Conservation (phyloP, 2,329 filamentous ascomycete species). For the Ceratocystis cubensis region DNA sequence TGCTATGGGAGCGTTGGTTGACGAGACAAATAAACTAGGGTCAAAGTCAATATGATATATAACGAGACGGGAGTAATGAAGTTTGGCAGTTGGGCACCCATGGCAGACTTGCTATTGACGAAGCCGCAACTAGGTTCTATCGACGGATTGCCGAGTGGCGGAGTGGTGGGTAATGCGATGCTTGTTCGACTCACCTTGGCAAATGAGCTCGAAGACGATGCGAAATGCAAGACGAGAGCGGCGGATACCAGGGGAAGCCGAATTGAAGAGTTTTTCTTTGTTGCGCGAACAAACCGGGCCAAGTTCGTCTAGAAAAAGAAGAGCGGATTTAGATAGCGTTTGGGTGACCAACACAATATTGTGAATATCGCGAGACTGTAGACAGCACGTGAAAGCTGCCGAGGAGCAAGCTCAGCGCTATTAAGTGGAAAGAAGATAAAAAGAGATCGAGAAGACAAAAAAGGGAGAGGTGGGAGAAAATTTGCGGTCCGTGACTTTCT, state of each 20-base stretch:
- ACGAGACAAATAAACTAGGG: background rate
- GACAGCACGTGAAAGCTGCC: background rate
- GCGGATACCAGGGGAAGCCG: background rate
- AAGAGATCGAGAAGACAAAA: background rate
- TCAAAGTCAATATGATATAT: background rate
- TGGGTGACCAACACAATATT: background rate
- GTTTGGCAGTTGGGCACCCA: background rate
- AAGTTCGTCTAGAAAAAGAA: background rate
- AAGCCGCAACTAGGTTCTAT: background rate
- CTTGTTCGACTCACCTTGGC: background rate
- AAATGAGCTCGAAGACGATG: background rate
- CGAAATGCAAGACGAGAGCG: background rate
- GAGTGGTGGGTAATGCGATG: background rate
- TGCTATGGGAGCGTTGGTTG: background rate
- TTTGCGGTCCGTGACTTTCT: background rate
- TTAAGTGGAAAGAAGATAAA: background rate
- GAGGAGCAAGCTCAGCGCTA: background rate
- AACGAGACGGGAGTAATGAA: background rate
- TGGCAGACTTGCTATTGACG: too few species aligned
- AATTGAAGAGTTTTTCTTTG: background rate
- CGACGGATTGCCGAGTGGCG: background rate
- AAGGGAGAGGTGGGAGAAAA: background rate
- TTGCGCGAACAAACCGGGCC: background rate
- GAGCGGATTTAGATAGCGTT: background rate
- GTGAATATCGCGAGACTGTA: background rate